These are phyloP conservation scores for Chrysosporium queenslandicum DNA, from an alignment of 2,329 filamentous ascomycete species.

Conservation along the genomic window DNA sequence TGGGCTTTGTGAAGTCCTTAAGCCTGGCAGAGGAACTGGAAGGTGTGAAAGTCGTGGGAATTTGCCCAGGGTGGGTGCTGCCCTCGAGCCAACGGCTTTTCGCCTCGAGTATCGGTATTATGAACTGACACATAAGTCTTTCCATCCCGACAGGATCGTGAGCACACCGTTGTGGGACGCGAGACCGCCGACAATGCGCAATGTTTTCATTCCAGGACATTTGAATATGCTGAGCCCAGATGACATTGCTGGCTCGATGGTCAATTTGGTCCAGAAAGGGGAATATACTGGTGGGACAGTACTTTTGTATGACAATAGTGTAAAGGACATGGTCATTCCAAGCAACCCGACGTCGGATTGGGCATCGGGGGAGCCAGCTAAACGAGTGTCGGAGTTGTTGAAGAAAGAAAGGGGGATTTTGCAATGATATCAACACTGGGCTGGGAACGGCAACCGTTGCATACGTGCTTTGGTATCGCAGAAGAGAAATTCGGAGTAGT, in stretches of 20 bases:
- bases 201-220: background rate
- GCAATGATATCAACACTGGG: background rate
- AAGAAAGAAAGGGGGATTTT: background rate
- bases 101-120: too few species aligned
- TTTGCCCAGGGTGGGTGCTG: slow-evolving; percentile 11
- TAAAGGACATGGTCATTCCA: background rate
- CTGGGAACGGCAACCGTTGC: background rate
- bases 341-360: too few species aligned
- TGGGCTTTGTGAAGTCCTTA: slow-evolving; percentile 32
- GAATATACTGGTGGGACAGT: slow-evolving; percentile 20
- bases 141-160: slow-evolving; percentile 20
- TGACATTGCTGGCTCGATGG: slow-evolving; percentile 23
- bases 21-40: slow-evolving; percentile 25
- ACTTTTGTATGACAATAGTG: background rate
- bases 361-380: too few species aligned
- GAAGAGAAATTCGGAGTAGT: too few species aligned
- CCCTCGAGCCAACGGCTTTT: too few species aligned
- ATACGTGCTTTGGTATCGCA: too few species aligned
- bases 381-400: background rate
- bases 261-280: slow-evolving; percentile 20
- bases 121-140: too few species aligned
- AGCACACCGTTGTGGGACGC: slow-evolving; percentile 23
- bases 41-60: slow-evolving; percentile 28
- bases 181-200: background rate
- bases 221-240: slow-evolving; percentile 15